Conservation (phyloP, 2,329 filamentous ascomycete genomes). For the Hortaea sp. region DNA sequence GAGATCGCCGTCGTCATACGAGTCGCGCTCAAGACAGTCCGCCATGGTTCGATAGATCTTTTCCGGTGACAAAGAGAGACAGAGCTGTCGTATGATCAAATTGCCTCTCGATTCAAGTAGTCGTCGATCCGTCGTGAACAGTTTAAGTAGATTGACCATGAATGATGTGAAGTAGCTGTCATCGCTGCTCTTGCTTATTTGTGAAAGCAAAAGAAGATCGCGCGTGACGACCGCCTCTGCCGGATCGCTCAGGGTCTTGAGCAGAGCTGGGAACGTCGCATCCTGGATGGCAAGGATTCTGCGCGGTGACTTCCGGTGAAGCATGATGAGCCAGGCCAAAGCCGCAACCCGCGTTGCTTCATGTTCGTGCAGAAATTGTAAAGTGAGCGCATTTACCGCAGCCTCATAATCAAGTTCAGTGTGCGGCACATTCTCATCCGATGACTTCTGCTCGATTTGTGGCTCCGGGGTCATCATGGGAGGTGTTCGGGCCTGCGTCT, state of each 20-base stretch:
- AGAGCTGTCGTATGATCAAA: slow-evolving; percentile 90
- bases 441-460: slow-evolving; percentile 22
- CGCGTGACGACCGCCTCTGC: slow-evolving; percentile 93
- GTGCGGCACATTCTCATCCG: slow-evolving; percentile 37
- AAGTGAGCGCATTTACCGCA: slow-evolving; percentile 82
- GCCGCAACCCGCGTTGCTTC: slow-evolving; percentile 92
- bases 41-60: slow-evolving; percentile 91
- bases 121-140: slow-evolving; percentile 89
- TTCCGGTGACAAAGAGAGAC: slow-evolving; percentile 84
- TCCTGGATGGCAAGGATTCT: slow-evolving; percentile 89
- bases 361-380: slow-evolving; percentile 92
- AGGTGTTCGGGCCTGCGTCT: slow-evolving; percentile 13
- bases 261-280: slow-evolving; percentile 86
- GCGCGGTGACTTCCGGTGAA: slow-evolving; percentile 86
- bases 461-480: slow-evolving; percentile 20
- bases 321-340: slow-evolving; percentile 93
- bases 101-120: slow-evolving; percentile 88
- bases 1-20: slow-evolving; percentile 59
- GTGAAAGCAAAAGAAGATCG: slow-evolving; percentile 83
- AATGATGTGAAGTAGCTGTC: slow-evolving; percentile 97
- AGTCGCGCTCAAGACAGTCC: slow-evolving; percentile 88
- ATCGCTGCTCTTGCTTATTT: slow-evolving; percentile 93
- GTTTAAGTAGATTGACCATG: slow-evolving; percentile 90
- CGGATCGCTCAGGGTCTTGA: slow-evolving; percentile 93
- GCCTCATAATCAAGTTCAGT: slow-evolving; percentile 90